Percentiles rank a stretch among this genome's conserved stretches.
phyloP scores from a whole-genome alignment of 2,329 filamentous ascomycete genomes.

The Exophiala viscosa region DNA sequence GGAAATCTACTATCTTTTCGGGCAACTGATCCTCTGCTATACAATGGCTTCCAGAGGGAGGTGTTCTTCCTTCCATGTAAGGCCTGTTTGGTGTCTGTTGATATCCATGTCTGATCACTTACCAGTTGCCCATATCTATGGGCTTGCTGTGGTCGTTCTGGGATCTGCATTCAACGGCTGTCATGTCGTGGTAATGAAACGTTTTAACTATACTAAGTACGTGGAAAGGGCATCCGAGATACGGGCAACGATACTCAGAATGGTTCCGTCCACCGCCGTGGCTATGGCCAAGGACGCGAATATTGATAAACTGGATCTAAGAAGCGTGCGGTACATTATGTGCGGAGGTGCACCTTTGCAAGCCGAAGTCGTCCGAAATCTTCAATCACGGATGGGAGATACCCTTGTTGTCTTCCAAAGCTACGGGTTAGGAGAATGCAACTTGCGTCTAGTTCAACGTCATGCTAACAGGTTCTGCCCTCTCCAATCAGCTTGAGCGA shows the following conservation, averaged over 20 bases:
- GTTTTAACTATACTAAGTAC: background rate
- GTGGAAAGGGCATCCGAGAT: background rate
- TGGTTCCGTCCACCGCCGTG: slow-evolving; percentile 2
- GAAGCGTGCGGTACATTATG: background rate
- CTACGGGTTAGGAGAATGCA: background rate
- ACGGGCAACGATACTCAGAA: background rate
- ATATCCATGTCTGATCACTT: background rate
- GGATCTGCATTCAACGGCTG: background rate
- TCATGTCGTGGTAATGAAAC: slow-evolving; percentile 3
- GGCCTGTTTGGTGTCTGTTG: background rate
- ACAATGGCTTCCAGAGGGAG: slow-evolving; percentile 1
- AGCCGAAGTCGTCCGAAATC: background rate
- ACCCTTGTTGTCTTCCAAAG: background rate
- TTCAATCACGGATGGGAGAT: background rate
- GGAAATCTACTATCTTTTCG: background rate
- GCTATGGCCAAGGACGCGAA: background rate
- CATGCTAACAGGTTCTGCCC: background rate
- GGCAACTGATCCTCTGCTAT: background rate
- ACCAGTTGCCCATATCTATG: slow-evolving; percentile 6
- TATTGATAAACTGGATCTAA: background rate
- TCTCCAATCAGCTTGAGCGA: background rate
- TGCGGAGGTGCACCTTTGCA: background rate
- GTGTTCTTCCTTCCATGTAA: slow-evolving; percentile 6
- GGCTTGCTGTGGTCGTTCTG: background rate
- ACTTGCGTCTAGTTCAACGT: background rate